Evolutionary conservation across 2,329 filamentous ascomycete genomes (phyloP).

Genomic region (Botrytis elliptica): DNA sequence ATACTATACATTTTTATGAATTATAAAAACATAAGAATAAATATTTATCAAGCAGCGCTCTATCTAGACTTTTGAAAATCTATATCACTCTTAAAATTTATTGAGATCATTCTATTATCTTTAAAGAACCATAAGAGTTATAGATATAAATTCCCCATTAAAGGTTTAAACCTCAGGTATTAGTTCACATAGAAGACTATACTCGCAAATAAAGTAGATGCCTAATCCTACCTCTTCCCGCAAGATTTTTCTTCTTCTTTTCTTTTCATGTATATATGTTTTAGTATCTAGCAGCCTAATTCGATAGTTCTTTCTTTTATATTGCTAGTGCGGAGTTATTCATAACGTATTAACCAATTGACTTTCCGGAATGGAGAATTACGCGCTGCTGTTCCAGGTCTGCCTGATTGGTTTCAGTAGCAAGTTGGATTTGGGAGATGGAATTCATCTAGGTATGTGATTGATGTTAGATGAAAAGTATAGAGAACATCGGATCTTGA

Average conservation of each 20-base stretch:
- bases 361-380: not conserved
- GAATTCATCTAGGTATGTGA: too few species aligned
- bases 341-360: not conserved
- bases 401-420: not conserved
- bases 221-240: not conserved
- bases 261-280: not conserved
- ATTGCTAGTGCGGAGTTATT: not conserved
- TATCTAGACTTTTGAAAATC: too few species aligned
- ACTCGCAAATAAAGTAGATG: not conserved
- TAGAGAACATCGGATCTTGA: not conserved
- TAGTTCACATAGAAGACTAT: not conserved
- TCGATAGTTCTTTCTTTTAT: not conserved
- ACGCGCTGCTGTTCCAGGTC: not conserved
- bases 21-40: not conserved
- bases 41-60: not conserved
- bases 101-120: not conserved
- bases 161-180: not conserved
- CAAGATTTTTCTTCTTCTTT: not conserved
- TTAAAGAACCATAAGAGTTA: not conserved
- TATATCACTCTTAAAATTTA: rapidly evolving
- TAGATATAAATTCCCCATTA: not conserved
- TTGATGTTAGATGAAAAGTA: not conserved
- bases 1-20: not conserved
- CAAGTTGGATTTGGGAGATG: not conserved
- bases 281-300: not conserved